Evolutionary conservation across 768 basidiomycete species (phyloP), one percentile per base, ranked within the genome.

Genomic region (Suillus brevipes): DNA sequence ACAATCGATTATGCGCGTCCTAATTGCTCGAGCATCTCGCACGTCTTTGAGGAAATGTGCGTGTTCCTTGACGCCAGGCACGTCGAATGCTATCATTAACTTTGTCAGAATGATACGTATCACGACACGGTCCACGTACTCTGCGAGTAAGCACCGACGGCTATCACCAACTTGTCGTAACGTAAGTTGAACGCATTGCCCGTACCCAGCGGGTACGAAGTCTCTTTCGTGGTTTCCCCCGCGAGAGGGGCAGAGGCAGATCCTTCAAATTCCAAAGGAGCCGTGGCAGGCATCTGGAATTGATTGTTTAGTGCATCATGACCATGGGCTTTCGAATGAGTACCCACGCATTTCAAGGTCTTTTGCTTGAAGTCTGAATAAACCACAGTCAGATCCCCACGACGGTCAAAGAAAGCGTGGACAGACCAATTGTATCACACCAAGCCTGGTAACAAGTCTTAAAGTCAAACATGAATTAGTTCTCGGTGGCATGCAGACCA

Each of bases 141-240:
- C 73, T 94, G 92, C 3, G 85, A 87, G 77, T 95, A 95, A 55
- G 91, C 90, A 3, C 94, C 94, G 1, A 93, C 92, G 8, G 91
- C 88, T 57, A 96, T 87, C 62, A 95, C 86, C 14, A 95, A 82
- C 73, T 91, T 92, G 76, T 95, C 93, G 71, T 91, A 95, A 23
- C 78, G 75, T 52, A 94, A 58, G 10, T 82, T 80, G 73, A 91
- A 94, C 9, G 81, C 76, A 36, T 78, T 74, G 8, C 73, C 71
- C 1, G 67, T 68, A 0, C 66, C 72, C 4, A 70, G 3, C 2
- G 23, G 71, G 60, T 67, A 68, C 57, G 65, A 70, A 47, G 63
- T 53, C 38, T 69, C 66, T 4, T 70, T 55, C 28, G 73, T 65
- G 47, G 72, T 68, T 14, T 55, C 49, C 9, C 70, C 71, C 25